Base-by-base conservation (phyloP, 176 grass and related monocot genomes). In the Bothriochloa decipiens region DNA sequence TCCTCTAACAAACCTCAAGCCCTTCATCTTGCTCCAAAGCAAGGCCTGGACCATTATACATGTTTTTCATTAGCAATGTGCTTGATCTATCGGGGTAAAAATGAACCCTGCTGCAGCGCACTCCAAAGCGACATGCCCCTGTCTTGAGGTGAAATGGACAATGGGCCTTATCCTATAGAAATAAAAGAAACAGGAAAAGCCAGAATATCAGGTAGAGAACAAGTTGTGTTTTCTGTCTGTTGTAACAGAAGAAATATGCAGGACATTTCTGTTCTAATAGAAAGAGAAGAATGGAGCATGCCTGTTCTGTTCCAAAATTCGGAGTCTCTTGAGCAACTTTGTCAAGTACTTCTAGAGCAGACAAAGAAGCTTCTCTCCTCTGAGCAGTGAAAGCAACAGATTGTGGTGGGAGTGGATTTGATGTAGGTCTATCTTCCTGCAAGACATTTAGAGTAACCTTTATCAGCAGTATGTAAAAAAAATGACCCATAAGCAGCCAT, bases 251-350 rank as follows among this genome's bases (percentile, higher is more conserved):
- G 13, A 70, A 53, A 22, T 55, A 28, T 52, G 78, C 62, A 58
- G 26, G 0, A 23, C 5, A 83, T 45, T 75, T 80, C 50, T 80
- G 50, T 15, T 2, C 69, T 75, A 49, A 33, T 13, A 60, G 58
- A 79, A 76, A 41, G 45, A 75, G 39, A 81, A 84, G 46, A 23
- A 83, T 50, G 46, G 58, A 53, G 18, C 82, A 76, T 75, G 85
- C 96, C 90, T 94, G 96, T 84, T 99, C 96, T 57, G 96, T 99
- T 89, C 96, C 96, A 65, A 99, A 99, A 88, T 99, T 99, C 63
- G 96, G 96, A 85, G 84, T 95, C 80, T 99, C 84, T 82, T 96
- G 96, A 75, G 96, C 87, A 88, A 96, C 92, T 94, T 92, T 96
- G 33, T 99, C 91, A 49, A 96, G 93, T 75, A 82, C 79, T 85